Evolutionary conservation across 331 rosid genomes (phyloP).

Genomic region (Pyracantha coccinea): DNA sequence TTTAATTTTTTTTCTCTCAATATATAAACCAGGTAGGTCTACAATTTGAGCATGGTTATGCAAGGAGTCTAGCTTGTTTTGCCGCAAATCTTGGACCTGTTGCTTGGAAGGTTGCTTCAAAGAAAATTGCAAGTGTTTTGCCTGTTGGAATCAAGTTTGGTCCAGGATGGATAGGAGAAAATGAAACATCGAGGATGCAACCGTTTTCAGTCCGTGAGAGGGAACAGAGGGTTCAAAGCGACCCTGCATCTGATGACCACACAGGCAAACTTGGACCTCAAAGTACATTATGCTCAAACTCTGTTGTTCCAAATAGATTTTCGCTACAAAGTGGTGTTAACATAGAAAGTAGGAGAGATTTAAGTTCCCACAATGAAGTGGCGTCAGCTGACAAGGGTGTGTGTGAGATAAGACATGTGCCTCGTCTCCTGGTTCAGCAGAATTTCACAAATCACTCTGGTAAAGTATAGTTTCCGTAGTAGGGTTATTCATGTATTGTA

Average conservation of each 20-base stretch:
- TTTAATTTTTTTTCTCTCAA: neutral
- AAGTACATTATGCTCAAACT: slow-evolving; percentile 27
- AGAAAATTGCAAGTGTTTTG: slow-evolving; percentile 54
- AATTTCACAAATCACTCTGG: slow-evolving; percentile 28
- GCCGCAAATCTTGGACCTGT: slow-evolving; percentile 79
- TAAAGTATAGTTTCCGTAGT: slow-evolving; percentile 17
- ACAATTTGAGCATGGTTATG: slow-evolving; percentile 58
- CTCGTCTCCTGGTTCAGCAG: slow-evolving; percentile 31
- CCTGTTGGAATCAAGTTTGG: slow-evolving; percentile 55
- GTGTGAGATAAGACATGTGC: slow-evolving; percentile 22
- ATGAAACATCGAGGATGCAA: slow-evolving; percentile 27
- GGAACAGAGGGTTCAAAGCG: slow-evolving; percentile 25
- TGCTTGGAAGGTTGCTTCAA: slow-evolving; percentile 77
- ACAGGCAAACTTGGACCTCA: slow-evolving; percentile 29
- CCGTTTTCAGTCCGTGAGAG: slow-evolving; percentile 22
- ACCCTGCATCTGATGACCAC: slow-evolving; percentile 21
- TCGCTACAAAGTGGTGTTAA: slow-evolving; percentile 38
- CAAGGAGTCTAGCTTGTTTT: slow-evolving; percentile 76
- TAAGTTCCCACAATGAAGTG: slow-evolving; percentile 32
- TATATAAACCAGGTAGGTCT: slow-evolving; percentile 57
- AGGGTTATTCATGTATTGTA: slow-evolving; percentile 15
- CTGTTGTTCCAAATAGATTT: slow-evolving; percentile 24
- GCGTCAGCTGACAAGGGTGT: slow-evolving; percentile 20
- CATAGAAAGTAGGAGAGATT: slow-evolving; percentile 21
- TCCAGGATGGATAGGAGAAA: slow-evolving; percentile 56